Conservation (phyloP, 768 basidiomycete species). For the Boletus vermiculosoides region DNA sequence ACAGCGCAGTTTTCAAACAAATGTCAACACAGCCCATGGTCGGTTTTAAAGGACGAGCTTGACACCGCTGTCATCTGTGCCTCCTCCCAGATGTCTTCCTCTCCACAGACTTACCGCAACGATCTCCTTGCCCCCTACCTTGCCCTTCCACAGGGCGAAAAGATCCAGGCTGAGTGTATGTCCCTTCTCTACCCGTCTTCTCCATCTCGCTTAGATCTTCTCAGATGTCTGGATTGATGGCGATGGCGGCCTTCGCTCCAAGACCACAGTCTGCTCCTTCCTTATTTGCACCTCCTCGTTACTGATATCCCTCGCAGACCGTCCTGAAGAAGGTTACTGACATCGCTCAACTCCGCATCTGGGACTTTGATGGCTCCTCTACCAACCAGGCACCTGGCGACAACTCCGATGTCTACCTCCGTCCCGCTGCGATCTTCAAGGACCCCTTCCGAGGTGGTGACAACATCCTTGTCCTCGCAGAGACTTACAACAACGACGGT, state of each 20-base stretch:
- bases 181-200: constrained; percentile 1
- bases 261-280: constrained; percentile 76
- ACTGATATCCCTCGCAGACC: constrained; percentile 52
- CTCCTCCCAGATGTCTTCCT: constrained; percentile 23
- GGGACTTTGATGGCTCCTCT: constrained; percentile 99
- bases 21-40: constrained; percentile 20
- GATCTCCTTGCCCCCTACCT: constrained; percentile 91
- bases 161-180: constrained; percentile 92
- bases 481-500: constrained; percentile 98
- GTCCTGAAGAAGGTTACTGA: constrained; percentile 82
- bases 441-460: constrained; percentile 99
- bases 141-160: constrained; percentile 84
- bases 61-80: not conserved
- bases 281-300: not conserved
- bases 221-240: constrained; percentile 99
- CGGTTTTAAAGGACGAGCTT: constrained; percentile 26
- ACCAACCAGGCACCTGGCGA: constrained; percentile 95
- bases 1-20: constrained; percentile 18
- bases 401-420: constrained; percentile 98
- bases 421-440: constrained; percentile 95
- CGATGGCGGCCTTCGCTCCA: constrained; percentile 89
- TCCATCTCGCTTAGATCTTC: constrained; percentile 3
- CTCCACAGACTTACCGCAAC: constrained; percentile 56
- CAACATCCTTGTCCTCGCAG: constrained; percentile 96
- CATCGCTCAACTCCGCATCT: constrained; percentile 89